Conservation (phyloP, 352 stramenopile genomes). For the Plasmopara muralis region DNA sequence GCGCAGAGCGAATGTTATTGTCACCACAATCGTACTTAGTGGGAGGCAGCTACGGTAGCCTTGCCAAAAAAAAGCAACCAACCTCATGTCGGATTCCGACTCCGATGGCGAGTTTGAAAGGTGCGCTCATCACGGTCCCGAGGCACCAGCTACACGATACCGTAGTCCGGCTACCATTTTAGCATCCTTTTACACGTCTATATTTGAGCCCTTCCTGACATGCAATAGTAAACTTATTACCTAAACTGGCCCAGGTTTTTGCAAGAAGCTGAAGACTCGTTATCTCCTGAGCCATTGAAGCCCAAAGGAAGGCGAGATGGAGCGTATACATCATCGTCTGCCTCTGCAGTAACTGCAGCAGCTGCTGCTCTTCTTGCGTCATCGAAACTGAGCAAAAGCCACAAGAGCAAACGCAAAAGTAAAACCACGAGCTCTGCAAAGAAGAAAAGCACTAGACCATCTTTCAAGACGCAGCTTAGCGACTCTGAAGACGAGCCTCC, state of each 20-base stretch:
- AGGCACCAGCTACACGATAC: too few species aligned
- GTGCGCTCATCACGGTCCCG: conserved; percentile 12
- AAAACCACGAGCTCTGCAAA: conserved; percentile 24
- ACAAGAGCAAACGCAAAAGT: conserved; percentile 17
- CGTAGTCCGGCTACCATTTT: too few species aligned
- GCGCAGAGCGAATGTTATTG: neutral
- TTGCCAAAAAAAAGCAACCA: neutral
- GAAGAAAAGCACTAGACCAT: conserved; percentile 21
- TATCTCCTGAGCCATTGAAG: conserved; percentile 29
- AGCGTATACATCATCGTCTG: conserved; percentile 14
- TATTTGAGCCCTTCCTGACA: too few species aligned
- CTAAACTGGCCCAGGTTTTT: conserved; percentile 35
- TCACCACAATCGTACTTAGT: conserved; percentile 15
- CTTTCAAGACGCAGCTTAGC: conserved; percentile 24
- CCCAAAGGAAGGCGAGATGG: conserved; percentile 9
- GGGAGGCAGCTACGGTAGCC: conserved; percentile 3
- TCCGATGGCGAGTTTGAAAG: conserved; percentile 60
- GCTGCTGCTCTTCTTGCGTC: conserved; percentile 43
- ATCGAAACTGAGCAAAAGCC: conserved; percentile 33
- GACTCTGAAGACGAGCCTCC: conserved; percentile 53
- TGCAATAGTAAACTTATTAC: conserved; percentile 8
- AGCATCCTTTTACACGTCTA: too few species aligned
- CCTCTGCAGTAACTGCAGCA: conserved; percentile 38
- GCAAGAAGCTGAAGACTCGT: conserved; percentile 45
- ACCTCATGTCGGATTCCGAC: conserved; percentile 27